Base-by-base conservation (phyloP, 2,329 filamentous ascomycete genomes). In the Ophiognomonia clavigignenti-juglandacearum region DNA sequence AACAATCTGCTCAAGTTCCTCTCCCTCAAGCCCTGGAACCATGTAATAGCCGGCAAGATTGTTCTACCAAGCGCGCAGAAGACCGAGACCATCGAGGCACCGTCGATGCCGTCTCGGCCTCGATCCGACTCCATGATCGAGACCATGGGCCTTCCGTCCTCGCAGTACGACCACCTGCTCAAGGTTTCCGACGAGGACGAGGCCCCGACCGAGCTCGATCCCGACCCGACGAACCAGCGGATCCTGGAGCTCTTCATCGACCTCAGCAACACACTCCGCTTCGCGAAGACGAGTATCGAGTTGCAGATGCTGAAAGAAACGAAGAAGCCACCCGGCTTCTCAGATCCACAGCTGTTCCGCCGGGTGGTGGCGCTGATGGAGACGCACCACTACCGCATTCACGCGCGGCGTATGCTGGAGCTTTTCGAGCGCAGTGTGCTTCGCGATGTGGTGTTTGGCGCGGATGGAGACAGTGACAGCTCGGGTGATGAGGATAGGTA, bases 391-490 rank as follows among this genome's bases (percentile, higher is more conserved):
- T 97, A 93, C 66, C 81, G 90, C 19, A 76, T 98, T 2, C 85
- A 85, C 1, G 86, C 95, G 23, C 85, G 92, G 52, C 84, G 92
- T 38, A 91, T 96, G 29, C 83, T 97, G 50, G 93, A 97, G 61
- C 70, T 98, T 19, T 98, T 98, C 59, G 92, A 97, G 60, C 93
- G 92, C 67, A 84, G 80, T 50, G 88, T 97, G 36, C 75, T 97
- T 67, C 77, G 90, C 53, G 80, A 82, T 54, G 87, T 96, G 51
- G 86, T 98, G 11, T 83, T 95, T 48, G 86, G 86, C 42, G 85
- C 91, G 57, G 85, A 86, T 18, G 67, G 66, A 18, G 67, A 57
- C 7, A 55, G 49, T 13, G 54, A 62, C 9, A 56, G 62, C 8
- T 60, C 61, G 7, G 62, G 60, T 14, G 61, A 62, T 9, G 51